These are phyloP conservation scores for Musa balbisiana DNA, from an alignment of 202 grass and related monocot species.

Conservation along the genomic window DNA sequence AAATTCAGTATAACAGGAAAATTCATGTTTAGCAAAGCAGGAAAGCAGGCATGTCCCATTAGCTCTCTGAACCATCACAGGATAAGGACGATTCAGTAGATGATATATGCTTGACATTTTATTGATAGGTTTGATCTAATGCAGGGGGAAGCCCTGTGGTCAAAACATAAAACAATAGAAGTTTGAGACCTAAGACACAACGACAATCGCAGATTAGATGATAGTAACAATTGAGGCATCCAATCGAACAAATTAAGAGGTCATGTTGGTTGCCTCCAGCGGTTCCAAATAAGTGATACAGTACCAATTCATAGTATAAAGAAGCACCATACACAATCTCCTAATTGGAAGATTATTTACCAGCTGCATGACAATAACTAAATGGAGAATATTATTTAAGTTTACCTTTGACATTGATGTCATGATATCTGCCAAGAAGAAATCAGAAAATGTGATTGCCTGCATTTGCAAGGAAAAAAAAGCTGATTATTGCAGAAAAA, in stretches of 20 bases:
- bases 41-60: not conserved
- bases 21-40: not conserved
- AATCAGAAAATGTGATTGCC: conserved; percentile 97
- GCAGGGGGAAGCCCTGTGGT: not conserved
- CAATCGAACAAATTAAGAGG: not conserved
- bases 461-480: conserved; percentile 30
- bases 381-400: not conserved
- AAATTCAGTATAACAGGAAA: conserved; percentile 5
- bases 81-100: not conserved
- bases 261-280: not conserved
- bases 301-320: not conserved
- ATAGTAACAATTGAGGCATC: not conserved
- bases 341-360: not conserved
- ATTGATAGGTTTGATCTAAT: not conserved
- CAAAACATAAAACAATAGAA: not conserved
- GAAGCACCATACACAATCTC: not conserved
- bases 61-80: not conserved
- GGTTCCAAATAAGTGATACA: not conserved
- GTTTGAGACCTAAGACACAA: not conserved
- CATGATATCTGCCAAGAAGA: conserved; percentile 99
- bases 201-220: not conserved
- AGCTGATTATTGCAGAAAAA: not conserved
- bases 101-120: not conserved
- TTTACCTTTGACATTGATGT: conserved; percentile 99
- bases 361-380: not conserved